A percentile compares a stretch with the other conserved stretches of the same genome.
phyloP scores from a whole-genome alignment of 148 eudicot genomes.

The Rhododendron vialii region DNA sequence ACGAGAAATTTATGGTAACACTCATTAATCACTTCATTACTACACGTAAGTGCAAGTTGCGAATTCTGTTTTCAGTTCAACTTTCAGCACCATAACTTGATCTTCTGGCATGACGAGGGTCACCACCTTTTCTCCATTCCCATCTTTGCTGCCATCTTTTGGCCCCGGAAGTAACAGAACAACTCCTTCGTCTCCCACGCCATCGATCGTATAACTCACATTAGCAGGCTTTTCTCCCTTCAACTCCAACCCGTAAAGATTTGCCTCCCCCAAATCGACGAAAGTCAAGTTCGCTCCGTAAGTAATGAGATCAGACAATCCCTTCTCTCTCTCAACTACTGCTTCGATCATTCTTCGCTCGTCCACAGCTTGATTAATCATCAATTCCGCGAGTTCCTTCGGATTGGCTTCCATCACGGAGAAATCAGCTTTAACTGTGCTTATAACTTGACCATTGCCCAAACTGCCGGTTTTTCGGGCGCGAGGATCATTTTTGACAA shows the following conservation, averaged over 20 bases:
- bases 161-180: constrained; percentile 53
- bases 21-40: background rate
- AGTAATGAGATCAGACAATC: constrained; percentile 37
- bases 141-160: background rate
- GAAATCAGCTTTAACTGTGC: constrained; percentile 1
- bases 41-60: background rate
- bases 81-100: constrained; percentile 35
- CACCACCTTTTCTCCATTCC: constrained; percentile 38
- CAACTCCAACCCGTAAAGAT: constrained; percentile 42
- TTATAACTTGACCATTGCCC: constrained; percentile 37
- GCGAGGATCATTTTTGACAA: constrained; percentile 22
- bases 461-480: background rate
- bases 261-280: constrained; percentile 41
- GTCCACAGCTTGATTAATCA: constrained; percentile 28
- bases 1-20: background rate
- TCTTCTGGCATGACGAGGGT: constrained; percentile 52
- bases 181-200: constrained; percentile 66
- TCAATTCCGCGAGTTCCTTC: constrained; percentile 27
- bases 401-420: constrained; percentile 23
- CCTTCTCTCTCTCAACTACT: constrained; percentile 33
- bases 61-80: constrained; percentile 36
- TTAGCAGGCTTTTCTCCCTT: constrained; percentile 41
- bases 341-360: constrained; percentile 39
- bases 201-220: constrained; percentile 43
- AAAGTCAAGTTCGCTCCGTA: constrained; percentile 82